A percentile compares a stretch with the other conserved stretches of the same genome.
phyloP scores from a whole-genome alignment of 495 filamentous ascomycete genomes.

The Daldinia loculata region DNA sequence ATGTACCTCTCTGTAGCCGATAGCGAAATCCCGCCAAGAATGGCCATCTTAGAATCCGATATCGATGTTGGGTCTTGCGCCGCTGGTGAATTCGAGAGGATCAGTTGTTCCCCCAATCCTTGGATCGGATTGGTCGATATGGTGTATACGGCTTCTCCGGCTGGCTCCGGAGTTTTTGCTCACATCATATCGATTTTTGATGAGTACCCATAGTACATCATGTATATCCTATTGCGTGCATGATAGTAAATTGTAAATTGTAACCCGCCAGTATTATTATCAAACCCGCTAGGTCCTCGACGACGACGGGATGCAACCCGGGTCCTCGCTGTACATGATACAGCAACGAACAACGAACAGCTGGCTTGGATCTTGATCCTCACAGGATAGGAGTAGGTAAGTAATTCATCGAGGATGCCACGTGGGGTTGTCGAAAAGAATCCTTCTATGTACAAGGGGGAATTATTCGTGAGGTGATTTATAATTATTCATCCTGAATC shows the following conservation, averaged over 20 bases:
- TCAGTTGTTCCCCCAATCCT: conserved; percentile 5
- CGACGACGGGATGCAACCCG: conserved; percentile 21
- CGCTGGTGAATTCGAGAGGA: conserved; percentile 8
- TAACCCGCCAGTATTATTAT: conserved; percentile 12
- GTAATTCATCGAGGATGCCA: conserved; percentile 32
- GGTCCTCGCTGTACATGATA: conserved; percentile 11
- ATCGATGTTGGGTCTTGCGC: conserved; percentile 2
- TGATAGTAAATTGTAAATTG: conserved; percentile 1
- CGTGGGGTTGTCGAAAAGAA: conserved; percentile 36
- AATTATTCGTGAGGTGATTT: conserved; percentile 7
- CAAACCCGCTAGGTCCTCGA: conserved; percentile 3
- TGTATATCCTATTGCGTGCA: conserved; percentile 32
- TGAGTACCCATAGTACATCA: not conserved
- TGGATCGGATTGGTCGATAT: conserved; percentile 14
- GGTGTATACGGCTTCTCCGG: conserved; percentile 4
- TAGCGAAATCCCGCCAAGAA: conserved; percentile 16
- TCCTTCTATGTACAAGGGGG: conserved; percentile 29
- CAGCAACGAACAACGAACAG: conserved; percentile 12
- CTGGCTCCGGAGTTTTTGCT: conserved; percentile 32
- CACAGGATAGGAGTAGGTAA: conserved; percentile 20
- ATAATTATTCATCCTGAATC: not conserved
- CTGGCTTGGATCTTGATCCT: conserved; percentile 35
- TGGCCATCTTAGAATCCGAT: conserved; percentile 5
- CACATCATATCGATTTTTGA: conserved; percentile 4
- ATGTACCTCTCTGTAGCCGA: conserved; percentile 25